These are phyloP conservation scores for Ulmus americana DNA, from an alignment of 331 rosid species.

Conservation along the genomic window DNA sequence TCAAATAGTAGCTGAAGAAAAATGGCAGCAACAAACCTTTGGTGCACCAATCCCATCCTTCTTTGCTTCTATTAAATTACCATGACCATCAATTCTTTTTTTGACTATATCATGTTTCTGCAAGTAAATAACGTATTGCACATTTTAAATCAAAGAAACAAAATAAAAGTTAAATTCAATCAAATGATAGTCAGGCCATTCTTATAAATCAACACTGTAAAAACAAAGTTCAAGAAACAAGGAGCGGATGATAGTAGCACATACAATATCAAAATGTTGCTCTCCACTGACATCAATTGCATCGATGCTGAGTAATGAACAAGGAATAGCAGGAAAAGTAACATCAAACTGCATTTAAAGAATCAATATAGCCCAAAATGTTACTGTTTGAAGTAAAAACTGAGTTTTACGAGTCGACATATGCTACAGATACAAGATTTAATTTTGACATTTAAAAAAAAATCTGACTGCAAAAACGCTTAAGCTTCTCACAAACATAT, in stretches of 20 bases:
- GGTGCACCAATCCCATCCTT: conserved; percentile 86
- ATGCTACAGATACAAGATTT: not conserved
- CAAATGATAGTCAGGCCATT: not conserved
- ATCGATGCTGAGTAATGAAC: conserved; percentile 86
- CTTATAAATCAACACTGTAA: not conserved
- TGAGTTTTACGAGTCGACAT: not conserved
- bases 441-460: not conserved
- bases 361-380: conserved; percentile 9
- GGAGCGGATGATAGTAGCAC: conserved; percentile 24
- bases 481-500: too few species aligned
- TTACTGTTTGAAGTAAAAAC: conserved; percentile 10
- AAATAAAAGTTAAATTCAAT: not conserved
- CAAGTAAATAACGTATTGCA: conserved; percentile 24
- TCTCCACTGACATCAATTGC: conserved; percentile 92
- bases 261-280: conserved; percentile 81
- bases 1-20: conserved; percentile 2
- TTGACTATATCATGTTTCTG: conserved; percentile 80
- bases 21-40: conserved; percentile 51
- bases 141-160: conserved; percentile 14
- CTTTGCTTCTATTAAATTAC: conserved; percentile 57
- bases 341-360: conserved; percentile 77
- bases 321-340: conserved; percentile 75
- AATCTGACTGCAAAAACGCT: not conserved
- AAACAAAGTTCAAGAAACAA: conserved; percentile 20
- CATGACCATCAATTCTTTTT: conserved; percentile 67